These are phyloP conservation scores for Colletotrichum simmondsii DNA, from an alignment of 2,329 filamentous ascomycete species.

Conservation along the genomic window DNA sequence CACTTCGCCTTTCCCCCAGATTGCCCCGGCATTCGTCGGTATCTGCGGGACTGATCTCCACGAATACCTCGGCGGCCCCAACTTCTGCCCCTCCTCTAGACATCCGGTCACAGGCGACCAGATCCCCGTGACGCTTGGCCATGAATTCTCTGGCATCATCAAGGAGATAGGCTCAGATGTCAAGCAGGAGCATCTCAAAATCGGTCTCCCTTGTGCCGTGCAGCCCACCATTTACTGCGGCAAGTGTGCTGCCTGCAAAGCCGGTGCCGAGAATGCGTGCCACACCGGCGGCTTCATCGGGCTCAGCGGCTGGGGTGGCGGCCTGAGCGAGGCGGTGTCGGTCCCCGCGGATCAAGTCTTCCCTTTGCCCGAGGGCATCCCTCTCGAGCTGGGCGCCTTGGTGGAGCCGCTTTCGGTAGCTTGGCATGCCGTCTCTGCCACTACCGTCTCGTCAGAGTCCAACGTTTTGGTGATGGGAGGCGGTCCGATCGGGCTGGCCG, in stretches of 20 bases:
- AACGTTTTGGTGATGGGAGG: conserved; percentile 68
- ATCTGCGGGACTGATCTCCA: conserved; percentile 49
- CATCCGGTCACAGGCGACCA: conserved; percentile 67
- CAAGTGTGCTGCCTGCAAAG: conserved; percentile 62
- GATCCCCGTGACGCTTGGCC: conserved; percentile 69
- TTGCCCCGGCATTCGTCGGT: conserved; percentile 44
- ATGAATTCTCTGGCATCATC: conserved; percentile 71
- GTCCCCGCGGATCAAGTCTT: conserved; percentile 58
- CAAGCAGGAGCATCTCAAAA: conserved; percentile 45
- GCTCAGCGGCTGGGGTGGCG: conserved; percentile 58
- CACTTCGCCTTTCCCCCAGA: conserved; percentile 13
- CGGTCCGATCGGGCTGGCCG: conserved; percentile 70
- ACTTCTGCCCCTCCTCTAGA: conserved; percentile 47
- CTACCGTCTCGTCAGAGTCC: conserved; percentile 49
- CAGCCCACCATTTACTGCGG: conserved; percentile 68
- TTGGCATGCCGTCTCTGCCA: conserved; percentile 66
- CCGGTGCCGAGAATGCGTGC: conserved; percentile 45
- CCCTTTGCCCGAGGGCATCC: conserved; percentile 60
- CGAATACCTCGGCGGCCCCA: conserved; percentile 44
- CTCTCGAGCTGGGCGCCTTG: conserved; percentile 65
- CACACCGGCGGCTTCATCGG: conserved; percentile 57
- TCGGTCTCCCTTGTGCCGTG: conserved; percentile 66
- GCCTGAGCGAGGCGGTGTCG: conserved; percentile 63
- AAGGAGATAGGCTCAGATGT: conserved; percentile 54
- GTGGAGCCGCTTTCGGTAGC: conserved; percentile 73